These are phyloP conservation scores for Hemileia vastatrix DNA, from an alignment of 1,284 basidiomycete genomes.

Conservation along the genomic window DNA sequence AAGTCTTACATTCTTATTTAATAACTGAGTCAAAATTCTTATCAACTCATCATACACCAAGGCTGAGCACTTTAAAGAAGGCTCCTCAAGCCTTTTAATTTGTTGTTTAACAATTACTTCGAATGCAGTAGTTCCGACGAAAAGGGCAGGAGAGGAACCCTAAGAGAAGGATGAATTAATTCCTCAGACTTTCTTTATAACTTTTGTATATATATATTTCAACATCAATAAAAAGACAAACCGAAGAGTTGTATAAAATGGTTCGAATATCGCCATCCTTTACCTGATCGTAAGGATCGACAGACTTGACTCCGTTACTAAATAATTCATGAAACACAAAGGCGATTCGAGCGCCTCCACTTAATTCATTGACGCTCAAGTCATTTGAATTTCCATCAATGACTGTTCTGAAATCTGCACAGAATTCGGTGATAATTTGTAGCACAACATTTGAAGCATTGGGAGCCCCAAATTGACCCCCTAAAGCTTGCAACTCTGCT, in stretches of 20 bases:
- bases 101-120: slow-evolving; percentile 98
- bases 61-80: slow-evolving; percentile 80
- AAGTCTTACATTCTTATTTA: slow-evolving; percentile 71
- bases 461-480: slow-evolving; percentile 72
- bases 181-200: neutral
- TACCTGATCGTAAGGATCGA: slow-evolving; percentile 96
- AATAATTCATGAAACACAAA: slow-evolving; percentile 98
- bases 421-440: slow-evolving; percentile 94
- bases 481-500: slow-evolving; percentile 70
- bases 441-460: slow-evolving; percentile 81
- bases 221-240: slow-evolving; percentile 46
- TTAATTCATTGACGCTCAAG: slow-evolving; percentile 83
- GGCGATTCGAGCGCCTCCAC: slow-evolving; percentile 91
- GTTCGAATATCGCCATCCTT: slow-evolving; percentile 96
- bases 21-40: slow-evolving; percentile 79
- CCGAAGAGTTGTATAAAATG: slow-evolving; percentile 91
- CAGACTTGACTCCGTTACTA: slow-evolving; percentile 86
- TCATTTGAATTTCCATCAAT: slow-evolving; percentile 98
- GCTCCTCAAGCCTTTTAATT: slow-evolving; percentile 91
- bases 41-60: slow-evolving; percentile 95
- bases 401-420: slow-evolving; percentile 84
- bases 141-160: slow-evolving; percentile 91
- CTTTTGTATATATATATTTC: neutral
- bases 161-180: slow-evolving; percentile 43
- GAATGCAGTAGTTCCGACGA: slow-evolving; percentile 91